phyloP scores from a whole-genome alignment of 306 rosid genomes.

The Rubus parviflorus region DNA sequence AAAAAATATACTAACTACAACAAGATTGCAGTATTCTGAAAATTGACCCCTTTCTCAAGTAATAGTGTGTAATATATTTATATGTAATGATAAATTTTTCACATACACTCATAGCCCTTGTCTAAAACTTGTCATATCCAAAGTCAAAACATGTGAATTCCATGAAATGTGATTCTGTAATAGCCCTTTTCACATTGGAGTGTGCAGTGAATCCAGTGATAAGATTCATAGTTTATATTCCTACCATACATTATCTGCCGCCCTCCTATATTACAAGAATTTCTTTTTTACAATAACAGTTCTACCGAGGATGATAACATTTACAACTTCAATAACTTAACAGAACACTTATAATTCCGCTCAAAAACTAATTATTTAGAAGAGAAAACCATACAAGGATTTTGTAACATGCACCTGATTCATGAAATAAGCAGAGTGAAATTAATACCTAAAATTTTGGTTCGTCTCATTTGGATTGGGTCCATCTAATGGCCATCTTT shows the following conservation, averaged over 20 bases:
- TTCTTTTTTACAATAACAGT: too few relatives aligned
- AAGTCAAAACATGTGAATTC: neutral
- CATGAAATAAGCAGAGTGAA: conserved; percentile 8
- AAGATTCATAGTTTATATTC: neutral
- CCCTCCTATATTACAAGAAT: neutral
- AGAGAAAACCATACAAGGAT: neutral
- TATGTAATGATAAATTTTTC: too few relatives aligned
- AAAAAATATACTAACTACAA: neutral
- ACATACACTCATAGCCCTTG: neutral
- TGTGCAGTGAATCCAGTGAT: neutral
- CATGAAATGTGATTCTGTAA: neutral
- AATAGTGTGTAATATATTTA: neutral
- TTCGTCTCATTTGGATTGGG: conserved; percentile 95
- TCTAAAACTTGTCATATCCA: neutral
- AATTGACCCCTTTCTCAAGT: neutral
- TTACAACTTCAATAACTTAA: neutral
- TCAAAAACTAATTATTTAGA: neutral
- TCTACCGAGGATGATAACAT: neutral
- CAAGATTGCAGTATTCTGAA: neutral
- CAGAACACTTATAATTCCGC: neutral
- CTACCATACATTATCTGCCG: neutral
- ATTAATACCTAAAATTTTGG: conserved; percentile 92
- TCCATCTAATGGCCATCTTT: conserved; percentile 95
- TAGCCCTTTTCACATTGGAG: neutral
- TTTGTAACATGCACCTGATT: neutral